A percentile compares a stretch with the other conserved stretches of the same genome.
phyloP scores from a whole-genome alignment of 345 rosid species.

The Euphorbia peplus region DNA sequence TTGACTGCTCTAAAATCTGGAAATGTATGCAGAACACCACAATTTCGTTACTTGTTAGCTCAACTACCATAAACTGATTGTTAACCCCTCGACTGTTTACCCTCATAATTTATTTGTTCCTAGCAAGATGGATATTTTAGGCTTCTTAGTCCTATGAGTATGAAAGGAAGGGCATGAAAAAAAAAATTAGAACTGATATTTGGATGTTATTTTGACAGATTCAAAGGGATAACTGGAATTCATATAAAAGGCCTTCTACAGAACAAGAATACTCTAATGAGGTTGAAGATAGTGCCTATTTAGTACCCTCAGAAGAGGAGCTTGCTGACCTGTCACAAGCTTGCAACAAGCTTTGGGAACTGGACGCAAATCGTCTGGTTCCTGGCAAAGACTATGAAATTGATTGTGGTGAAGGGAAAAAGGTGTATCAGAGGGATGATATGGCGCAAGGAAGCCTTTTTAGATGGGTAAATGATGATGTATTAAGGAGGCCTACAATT shows the following conservation, averaged over 20 bases:
- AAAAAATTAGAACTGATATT: neutral
- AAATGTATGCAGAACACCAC: too few relatives aligned
- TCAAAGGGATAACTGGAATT: constrained; percentile 70
- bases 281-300: constrained; percentile 34
- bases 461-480: constrained; percentile 62
- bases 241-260: constrained; percentile 56
- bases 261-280: constrained; percentile 73
- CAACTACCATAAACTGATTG: neutral
- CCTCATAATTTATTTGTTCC: neutral
- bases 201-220: constrained; percentile 37
- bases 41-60: too few relatives aligned
- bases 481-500: constrained; percentile 65
- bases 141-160: neutral
- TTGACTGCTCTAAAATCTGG: too few relatives aligned
- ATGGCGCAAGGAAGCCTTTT: constrained; percentile 75
- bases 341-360: constrained; percentile 89
- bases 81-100: too few relatives aligned
- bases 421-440: constrained; percentile 63
- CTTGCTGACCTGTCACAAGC: constrained; percentile 74
- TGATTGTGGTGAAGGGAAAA: constrained; percentile 92
- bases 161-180: neutral
- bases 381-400: constrained; percentile 84
- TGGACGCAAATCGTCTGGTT: constrained; percentile 64
- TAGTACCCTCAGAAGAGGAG: constrained; percentile 66
- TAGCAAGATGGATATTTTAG: neutral